Conservation (phyloP, 441 rosid species). For the Erodium texanum region DNA sequence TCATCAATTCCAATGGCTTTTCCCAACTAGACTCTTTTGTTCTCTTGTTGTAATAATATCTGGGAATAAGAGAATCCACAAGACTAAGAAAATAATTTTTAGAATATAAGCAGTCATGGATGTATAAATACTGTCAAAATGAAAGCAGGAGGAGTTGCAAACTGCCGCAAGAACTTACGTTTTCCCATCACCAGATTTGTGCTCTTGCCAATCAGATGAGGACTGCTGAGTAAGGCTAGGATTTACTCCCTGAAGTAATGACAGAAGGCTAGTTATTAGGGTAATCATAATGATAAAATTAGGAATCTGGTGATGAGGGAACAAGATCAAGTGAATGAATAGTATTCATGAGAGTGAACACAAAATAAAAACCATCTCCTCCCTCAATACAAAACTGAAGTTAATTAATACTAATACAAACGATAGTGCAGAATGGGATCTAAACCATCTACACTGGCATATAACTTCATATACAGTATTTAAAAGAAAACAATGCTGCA, state of each 20-base stretch:
- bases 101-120: constrained; percentile 4
- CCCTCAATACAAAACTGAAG: background rate
- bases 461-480: background rate
- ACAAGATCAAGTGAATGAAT: background rate
- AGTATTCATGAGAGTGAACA: background rate
- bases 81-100: constrained; percentile 5
- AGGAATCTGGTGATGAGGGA: background rate
- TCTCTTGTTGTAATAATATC: constrained; percentile 93
- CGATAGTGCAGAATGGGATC: background rate
- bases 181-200: constrained; percentile 75
- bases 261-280: constrained; percentile 8
- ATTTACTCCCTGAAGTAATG: constrained; percentile 33
- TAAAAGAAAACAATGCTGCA: background rate
- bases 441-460: background rate
- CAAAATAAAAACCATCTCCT: background rate
- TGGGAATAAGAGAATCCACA: constrained; percentile 18
- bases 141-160: background rate
- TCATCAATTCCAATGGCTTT: constrained; percentile 92
- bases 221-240: constrained; percentile 38
- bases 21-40: constrained; percentile 96
- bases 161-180: constrained; percentile 40
- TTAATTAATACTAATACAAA: background rate
- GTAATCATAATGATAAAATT: background rate
- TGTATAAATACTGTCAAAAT: background rate
- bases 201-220: constrained; percentile 92